Evolutionary conservation across 345 rosid species (phyloP), one percentile per base, ranked within the genome.

Genomic region (Turritis glabra): DNA sequence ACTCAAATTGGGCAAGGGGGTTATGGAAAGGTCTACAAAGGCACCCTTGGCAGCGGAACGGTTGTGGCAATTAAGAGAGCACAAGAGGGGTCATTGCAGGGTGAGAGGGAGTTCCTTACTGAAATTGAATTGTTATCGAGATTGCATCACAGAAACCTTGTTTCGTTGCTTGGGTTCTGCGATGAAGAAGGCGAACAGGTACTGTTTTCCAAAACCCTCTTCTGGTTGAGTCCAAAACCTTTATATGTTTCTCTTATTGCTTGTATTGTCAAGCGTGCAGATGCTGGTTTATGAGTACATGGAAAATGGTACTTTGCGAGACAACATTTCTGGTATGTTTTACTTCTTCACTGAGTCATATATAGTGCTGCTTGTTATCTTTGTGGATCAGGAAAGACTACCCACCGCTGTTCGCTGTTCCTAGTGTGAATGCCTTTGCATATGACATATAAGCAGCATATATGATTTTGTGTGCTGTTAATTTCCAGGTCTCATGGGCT

Each of bases 141-240:
- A 71, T 73, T 95, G 71, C 99, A 95, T 82, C 99, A 95, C 46
- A 81, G 99, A 52, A 95, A 92, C 80, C 96, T 95, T 60, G 99
- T 95, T 67, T 81, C 97, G 63, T 85, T 95, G 84, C 46, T 84
- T 51, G 99, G 99, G 58, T 92, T 83, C 46, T 95, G 99, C 64
- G 97, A 95, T 6, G 97, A 95, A 82, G 89, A 88, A 84, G 90
- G 87, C 26, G 97, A 95, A 80, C 99, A 95, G 97, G 99, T 90
- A 80, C 47, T 25, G 40, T 25, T 25, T 14, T 35, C 37, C 23
- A 56, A 65, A 60, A 27, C 26, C 27, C 33, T 77, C 71, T 67
- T 61, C 25, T 58, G 7, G 5, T 57, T 53, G 48, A 26, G 23
- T 48, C 18, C 41, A 26, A 52, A 23, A 32, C 18, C 62, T 55